phyloP scores from a whole-genome alignment of 805 yeast genomes.

The Ascoidea tarda region DNA sequence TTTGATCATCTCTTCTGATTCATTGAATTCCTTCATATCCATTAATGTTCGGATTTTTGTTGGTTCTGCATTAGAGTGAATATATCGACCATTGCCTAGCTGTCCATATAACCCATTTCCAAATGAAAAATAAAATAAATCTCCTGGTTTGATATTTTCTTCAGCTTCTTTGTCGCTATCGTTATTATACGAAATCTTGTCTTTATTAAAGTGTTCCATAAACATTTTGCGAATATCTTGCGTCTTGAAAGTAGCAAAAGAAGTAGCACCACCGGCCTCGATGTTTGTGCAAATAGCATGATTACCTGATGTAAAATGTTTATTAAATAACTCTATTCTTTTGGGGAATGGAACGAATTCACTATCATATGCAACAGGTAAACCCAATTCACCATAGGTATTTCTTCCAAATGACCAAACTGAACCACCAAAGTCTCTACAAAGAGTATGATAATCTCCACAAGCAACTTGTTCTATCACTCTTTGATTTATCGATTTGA shows the following conservation, averaged over 20 bases:
- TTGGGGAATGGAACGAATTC: conserved; percentile 64
- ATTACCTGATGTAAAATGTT: conserved; percentile 25
- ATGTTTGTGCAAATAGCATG: conserved; percentile 36
- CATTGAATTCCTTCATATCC: conserved; percentile 37
- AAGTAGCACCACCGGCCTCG: conserved; percentile 59
- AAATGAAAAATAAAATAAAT: conserved; percentile 37
- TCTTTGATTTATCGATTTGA: conserved; percentile 19
- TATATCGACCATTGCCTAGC: conserved; percentile 62
- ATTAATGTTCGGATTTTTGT: conserved; percentile 34
- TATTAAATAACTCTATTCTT: conserved; percentile 26
- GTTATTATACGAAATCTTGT: conserved; percentile 10
- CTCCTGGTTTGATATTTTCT: conserved; percentile 14
- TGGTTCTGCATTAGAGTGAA: conserved; percentile 65
- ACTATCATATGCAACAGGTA: conserved; percentile 47
- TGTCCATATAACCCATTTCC: conserved; percentile 85
- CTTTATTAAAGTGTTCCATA: conserved; percentile 13
- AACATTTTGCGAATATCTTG: conserved; percentile 17
- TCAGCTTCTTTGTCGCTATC: conserved; percentile 13
- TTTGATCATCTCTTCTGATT: conserved; percentile 23
- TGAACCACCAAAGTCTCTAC: conserved; percentile 44
- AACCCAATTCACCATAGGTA: conserved; percentile 73
- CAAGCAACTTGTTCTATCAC: conserved; percentile 46
- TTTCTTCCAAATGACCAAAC: conserved; percentile 85
- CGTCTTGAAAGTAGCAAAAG: conserved; percentile 31
- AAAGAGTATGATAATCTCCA: conserved; percentile 62